Evolutionary conservation across 331 rosid species (phyloP).

Genomic region (Quercus phellos): DNA sequence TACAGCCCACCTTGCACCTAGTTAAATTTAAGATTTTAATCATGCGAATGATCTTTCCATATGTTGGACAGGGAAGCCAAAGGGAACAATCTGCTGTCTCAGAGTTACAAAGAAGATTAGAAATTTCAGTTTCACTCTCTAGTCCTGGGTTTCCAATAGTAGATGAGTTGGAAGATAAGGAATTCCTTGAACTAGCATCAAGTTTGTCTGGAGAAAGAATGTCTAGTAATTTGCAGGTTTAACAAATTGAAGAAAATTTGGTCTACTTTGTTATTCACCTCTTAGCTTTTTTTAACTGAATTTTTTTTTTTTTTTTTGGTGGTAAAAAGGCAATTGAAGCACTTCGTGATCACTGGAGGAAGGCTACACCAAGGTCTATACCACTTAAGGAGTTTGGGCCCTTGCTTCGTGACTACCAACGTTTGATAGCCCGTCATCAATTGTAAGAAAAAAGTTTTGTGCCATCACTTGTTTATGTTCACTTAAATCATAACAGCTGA

Average conservation of each 20-base stretch:
- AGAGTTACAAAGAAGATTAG: conserved; percentile 60
- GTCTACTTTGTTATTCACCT: conserved; percentile 1
- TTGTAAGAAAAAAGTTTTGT: conserved; percentile 44
- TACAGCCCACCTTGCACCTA: background rate
- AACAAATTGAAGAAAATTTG: conserved; percentile 20
- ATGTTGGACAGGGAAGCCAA: conserved; percentile 49
- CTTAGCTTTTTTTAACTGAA: conserved; percentile 16
- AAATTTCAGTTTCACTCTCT: conserved; percentile 56
- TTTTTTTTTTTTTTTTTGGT: background rate
- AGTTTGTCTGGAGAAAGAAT: conserved; percentile 42
- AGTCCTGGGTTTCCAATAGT: conserved; percentile 48
- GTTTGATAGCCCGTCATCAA: conserved; percentile 49
- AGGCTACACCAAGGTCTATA: conserved; percentile 52
- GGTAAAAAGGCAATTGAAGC: conserved; percentile 45
- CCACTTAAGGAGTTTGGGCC: conserved; percentile 85
- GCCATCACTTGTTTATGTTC: conserved; percentile 8
- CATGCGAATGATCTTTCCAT: background rate
- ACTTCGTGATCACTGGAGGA: conserved; percentile 80
- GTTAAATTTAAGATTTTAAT: background rate
- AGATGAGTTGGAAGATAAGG: conserved; percentile 67
- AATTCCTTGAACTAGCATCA: conserved; percentile 66
- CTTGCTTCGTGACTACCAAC: conserved; percentile 93
- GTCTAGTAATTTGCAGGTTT: conserved; percentile 33
- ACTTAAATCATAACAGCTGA: background rate
- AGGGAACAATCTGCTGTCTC: conserved; percentile 52